A percentile compares a stretch with the other conserved stretches of the same genome.
Conservation (phyloP, 1,284 basidiomycete genomes). For the Tilletia setariae region DNA sequence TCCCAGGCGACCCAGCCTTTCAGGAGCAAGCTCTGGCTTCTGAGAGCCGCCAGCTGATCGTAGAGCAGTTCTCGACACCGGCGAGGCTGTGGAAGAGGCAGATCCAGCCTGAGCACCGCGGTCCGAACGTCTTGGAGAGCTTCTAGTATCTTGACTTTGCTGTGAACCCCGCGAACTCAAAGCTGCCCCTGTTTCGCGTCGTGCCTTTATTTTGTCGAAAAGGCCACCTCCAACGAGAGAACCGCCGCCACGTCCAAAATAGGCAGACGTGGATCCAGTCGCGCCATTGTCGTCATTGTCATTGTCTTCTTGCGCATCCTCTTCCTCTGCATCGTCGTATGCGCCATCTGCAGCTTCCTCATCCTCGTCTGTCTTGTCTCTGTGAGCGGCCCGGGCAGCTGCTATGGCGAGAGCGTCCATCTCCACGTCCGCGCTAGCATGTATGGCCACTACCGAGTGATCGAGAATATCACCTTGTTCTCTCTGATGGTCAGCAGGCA, state of each 20-base stretch:
- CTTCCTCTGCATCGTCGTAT: neutral
- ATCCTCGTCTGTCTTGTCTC: neutral
- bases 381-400: constrained; percentile 4
- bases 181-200: too few species aligned
- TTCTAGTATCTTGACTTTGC: too few species aligned
- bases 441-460: neutral
- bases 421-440: neutral
- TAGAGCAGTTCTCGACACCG: too few species aligned
- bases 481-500: neutral
- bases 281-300: neutral
- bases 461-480: neutral
- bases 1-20: too few species aligned
- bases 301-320: neutral
- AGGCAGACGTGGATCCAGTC: neutral
- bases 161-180: too few species aligned
- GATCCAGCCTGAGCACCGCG: too few species aligned
- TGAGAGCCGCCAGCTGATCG: too few species aligned
- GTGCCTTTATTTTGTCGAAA: neutral
- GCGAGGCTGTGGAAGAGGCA: too few species aligned
- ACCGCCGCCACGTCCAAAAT: neutral
- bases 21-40: too few species aligned
- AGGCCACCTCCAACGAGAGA: neutral
- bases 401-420: neutral
- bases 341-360: neutral
- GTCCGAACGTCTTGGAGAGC: too few species aligned